phyloP scores from a whole-genome alignment of 345 rosid species.

The Physaria fendleri region DNA sequence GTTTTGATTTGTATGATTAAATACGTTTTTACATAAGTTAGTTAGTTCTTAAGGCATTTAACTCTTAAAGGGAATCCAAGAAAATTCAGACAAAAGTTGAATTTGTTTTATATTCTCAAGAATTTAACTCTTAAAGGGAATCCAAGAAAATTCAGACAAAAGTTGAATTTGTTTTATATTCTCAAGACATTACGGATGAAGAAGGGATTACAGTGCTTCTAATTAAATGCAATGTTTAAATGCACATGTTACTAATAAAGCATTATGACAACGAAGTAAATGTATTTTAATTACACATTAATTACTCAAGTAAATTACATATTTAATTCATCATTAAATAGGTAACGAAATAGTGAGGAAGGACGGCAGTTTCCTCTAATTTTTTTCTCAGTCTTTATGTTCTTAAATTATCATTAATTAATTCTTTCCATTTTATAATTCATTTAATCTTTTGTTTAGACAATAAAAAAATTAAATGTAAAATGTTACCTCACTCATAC shows the following conservation, averaged over 20 bases:
- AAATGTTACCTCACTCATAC: too few species aligned
- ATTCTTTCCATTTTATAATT: too few species aligned
- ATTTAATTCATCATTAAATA: constrained; percentile 10
- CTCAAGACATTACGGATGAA: constrained; percentile 23
- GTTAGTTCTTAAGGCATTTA: too few species aligned
- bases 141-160: constrained; percentile 21
- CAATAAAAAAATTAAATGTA: too few species aligned
- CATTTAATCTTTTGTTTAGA: too few species aligned
- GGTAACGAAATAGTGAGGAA: not conserved
- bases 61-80: constrained; percentile 23
- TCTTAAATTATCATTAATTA: too few species aligned
- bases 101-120: constrained; percentile 28
- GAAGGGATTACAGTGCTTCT: constrained; percentile 20
- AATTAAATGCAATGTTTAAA: constrained; percentile 24
- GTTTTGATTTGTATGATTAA: not conserved
- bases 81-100: constrained; percentile 1
- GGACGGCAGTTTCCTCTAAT: not conserved
- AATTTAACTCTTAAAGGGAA: constrained; percentile 10
- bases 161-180: constrained; percentile 21
- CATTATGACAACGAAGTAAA: not conserved
- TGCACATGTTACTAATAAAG: constrained; percentile 5
- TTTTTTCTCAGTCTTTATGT: not conserved
- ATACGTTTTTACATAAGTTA: too few species aligned
- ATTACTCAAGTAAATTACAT: not conserved
- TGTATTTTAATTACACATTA: constrained; percentile 13